Conservation (phyloP, 352 stramenopile genomes). For the Poterioochromonas sp. region DNA sequence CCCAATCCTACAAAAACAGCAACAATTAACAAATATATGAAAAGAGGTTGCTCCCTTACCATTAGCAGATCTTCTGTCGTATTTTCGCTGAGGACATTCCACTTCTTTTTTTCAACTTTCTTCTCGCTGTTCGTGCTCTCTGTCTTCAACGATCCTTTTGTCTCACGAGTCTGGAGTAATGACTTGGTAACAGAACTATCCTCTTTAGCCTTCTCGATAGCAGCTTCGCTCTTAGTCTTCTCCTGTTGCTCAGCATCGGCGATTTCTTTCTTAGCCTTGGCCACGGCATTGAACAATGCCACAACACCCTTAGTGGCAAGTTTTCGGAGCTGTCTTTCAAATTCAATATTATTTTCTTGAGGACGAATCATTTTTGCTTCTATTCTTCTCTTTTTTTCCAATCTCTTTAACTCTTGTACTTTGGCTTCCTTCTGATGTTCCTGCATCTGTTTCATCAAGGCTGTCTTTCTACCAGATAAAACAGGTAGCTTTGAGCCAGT, state of each 20-base stretch:
- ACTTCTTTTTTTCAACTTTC: background rate
- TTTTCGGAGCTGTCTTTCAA: slow-evolving; percentile 4
- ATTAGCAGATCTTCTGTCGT: background rate
- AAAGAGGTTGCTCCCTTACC: background rate
- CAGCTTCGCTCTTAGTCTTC: background rate
- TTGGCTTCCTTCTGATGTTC: background rate
- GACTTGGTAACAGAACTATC: background rate
- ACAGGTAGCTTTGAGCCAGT: slow-evolving; percentile 2
- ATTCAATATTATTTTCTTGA: background rate
- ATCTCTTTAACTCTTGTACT: background rate
- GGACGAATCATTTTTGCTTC: background rate
- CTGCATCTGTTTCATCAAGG: slow-evolving; percentile 13
- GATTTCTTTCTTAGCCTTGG: slow-evolving; percentile 18
- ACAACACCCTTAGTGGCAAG: slow-evolving; percentile 20
- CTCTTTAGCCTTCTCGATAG: background rate
- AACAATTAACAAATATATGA: background rate
- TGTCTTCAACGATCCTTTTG: background rate
- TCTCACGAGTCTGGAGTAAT: background rate
- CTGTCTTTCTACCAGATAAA: background rate
- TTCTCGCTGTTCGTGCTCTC: no score
- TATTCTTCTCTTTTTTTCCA: background rate
- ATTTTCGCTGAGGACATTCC: background rate
- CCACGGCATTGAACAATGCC: slow-evolving; percentile 17
- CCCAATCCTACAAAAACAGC: background rate
- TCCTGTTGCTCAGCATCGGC: background rate